These are phyloP conservation scores for Eucalyptus paniculata DNA, from an alignment of 345 rosid species.

Conservation along the genomic window DNA sequence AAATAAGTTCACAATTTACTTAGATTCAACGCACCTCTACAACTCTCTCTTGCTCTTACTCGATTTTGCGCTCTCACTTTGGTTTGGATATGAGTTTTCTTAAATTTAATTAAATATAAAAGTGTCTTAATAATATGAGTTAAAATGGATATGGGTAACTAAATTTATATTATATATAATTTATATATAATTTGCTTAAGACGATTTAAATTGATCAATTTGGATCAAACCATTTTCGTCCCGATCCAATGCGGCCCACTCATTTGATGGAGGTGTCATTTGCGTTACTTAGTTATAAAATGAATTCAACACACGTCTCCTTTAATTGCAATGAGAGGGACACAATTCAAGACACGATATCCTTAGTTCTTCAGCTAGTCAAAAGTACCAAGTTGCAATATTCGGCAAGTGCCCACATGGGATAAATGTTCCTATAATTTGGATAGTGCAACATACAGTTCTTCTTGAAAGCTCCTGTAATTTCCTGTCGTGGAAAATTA, in stretches of 20 bases:
- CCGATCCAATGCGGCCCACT: fast-evolving
- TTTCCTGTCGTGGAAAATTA: not conserved
- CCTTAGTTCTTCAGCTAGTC: not conserved
- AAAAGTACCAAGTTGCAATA: not conserved
- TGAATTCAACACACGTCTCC: not conserved
- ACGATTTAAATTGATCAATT: no score
- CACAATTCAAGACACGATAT: not conserved
- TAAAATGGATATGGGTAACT: no score
- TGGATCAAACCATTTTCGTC: fast-evolving
- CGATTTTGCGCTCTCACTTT: no score
- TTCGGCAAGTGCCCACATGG: not conserved
- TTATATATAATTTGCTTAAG: no score
- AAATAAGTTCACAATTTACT: no score
- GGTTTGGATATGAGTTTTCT: no score
- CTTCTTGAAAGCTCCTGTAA: not conserved
- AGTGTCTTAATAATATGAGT: no score
- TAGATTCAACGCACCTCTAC: no score
- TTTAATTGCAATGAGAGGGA: not conserved
- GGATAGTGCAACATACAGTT: not conserved
- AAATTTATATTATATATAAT: no score
- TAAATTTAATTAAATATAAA: no score
- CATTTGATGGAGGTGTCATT: not conserved
- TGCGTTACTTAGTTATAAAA: not conserved
- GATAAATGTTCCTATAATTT: not conserved
- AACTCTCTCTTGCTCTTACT: fast-evolving